phyloP scores from a whole-genome alignment of 2,329 filamentous ascomycete genomes.

The Trichoderma sp. region DNA sequence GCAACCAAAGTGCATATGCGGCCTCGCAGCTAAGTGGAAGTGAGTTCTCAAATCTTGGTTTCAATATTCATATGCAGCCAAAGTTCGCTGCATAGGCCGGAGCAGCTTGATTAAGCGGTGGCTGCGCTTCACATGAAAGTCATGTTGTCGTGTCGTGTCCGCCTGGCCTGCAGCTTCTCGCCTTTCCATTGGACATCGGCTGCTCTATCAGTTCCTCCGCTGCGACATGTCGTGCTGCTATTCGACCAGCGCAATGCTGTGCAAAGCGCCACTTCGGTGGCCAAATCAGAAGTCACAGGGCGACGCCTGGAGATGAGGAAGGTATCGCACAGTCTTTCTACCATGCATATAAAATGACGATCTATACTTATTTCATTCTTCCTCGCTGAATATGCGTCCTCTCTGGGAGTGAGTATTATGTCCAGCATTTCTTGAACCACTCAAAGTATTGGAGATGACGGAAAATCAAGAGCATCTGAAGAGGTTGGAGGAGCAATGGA shows the following conservation, averaged over 20 bases:
- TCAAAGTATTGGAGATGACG: constrained; percentile 8
- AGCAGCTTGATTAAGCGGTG: constrained; percentile 1
- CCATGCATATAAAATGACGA: constrained; percentile 16
- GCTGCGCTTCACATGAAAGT: constrained; percentile 12
- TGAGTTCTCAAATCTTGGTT: not conserved
- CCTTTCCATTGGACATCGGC: not conserved
- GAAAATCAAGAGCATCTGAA: constrained; percentile 15
- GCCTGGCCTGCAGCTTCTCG: not conserved
- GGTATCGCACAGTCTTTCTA: not conserved
- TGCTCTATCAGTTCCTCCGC: constrained; percentile 17
- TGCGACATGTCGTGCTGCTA: constrained; percentile 18
- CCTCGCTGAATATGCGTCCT: not conserved
- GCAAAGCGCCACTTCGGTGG: constrained; percentile 9
- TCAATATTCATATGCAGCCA: constrained; percentile 12
- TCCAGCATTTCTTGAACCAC: not conserved
- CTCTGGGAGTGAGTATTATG: not conserved
- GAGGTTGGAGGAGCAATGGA: constrained; percentile 13
- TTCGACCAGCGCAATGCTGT: constrained; percentile 18
- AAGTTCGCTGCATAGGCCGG: constrained; percentile 6
- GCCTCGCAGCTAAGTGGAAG: not conserved
- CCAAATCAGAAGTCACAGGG: constrained; percentile 3
- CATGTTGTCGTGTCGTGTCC: constrained; percentile 15
- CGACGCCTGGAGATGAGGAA: not conserved
- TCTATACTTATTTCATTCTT: not conserved
- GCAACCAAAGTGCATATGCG: constrained; percentile 8